Evolutionary conservation across 1,284 basidiomycete genomes (phyloP), one percentile per base, ranked within the genome.

Genomic region (Trichosporon asahii): DNA sequence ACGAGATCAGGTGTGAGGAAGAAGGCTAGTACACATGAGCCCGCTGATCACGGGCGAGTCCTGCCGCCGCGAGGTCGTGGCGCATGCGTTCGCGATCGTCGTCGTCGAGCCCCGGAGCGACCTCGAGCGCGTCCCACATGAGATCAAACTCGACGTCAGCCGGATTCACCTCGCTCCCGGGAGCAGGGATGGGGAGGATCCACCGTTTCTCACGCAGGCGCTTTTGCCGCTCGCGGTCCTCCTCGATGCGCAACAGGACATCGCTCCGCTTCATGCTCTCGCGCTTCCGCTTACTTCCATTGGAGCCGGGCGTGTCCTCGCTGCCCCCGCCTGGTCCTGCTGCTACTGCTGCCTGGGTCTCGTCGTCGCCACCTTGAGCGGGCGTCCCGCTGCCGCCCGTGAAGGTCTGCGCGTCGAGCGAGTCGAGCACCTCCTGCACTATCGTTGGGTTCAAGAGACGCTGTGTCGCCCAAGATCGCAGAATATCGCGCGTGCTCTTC

Each of bases 181-280:
- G 75, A 64, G 79, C 71, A 5, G 80, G 81, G 63, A 82, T 77
- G 53, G 83, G 82, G 29, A 96, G 90, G 33, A 97, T 94, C 95
- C 95, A 98, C 65, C 94, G 89, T 23, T 93, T 89, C 82, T 98
- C 95, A 57, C 94, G 88, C 1, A 98, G 86, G 1, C 95, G 89
- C 82, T 98, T 97, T 79, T 98, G 95, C 74, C 95, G 88, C 80
- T 98, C 95, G 1, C 95, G 87, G 81, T 98, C 95, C 77, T 96
- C 95, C 80, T 98, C 95, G 72, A 98, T 96, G 3, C 94, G 89
- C 61, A 91, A 89, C 73, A 94, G 88, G 29, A 95, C 89, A 71
- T 97, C 94, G 53, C 86, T 67, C 84, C 88, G 64, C 84, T 88
- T 75, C 89, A 89, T 82, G 33, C 55, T 33, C 11, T 27, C 44